Evolutionary conservation across 306 rosid genomes (phyloP).

Genomic region (Sechiopsis laciniata): DNA sequence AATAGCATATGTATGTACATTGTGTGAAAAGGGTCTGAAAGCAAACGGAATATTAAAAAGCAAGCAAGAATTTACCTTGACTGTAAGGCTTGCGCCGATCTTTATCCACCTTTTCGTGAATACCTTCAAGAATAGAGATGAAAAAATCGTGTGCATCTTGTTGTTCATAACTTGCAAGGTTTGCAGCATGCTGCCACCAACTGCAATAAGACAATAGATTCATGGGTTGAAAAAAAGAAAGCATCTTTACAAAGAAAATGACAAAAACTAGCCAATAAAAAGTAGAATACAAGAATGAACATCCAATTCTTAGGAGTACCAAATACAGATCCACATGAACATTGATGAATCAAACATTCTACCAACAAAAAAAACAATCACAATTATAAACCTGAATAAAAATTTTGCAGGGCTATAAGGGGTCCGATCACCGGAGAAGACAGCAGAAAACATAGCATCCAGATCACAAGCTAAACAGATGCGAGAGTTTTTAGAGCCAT

Average conservation of each 20-base stretch:
- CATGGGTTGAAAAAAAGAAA: background rate
- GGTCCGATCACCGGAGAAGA: conserved; percentile 66
- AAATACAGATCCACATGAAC: background rate
- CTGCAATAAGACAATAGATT: conserved; percentile 33
- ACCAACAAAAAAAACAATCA: background rate
- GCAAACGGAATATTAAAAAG: conserved; percentile 3
- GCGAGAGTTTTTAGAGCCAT: conserved; percentile 34
- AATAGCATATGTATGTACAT: background rate
- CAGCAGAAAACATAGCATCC: conserved; percentile 73
- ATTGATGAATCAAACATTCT: conserved; percentile 11
- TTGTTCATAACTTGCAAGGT: conserved; percentile 90
- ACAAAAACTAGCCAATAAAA: conserved; percentile 4
- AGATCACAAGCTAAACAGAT: conserved; percentile 79
- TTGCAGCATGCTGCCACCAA: conserved; percentile 99
- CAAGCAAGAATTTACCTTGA: conserved; percentile 52
- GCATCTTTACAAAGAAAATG: background rate
- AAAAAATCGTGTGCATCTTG: conserved; percentile 98
- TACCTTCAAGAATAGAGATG: conserved; percentile 94
- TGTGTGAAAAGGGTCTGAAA: conserved; percentile 16
- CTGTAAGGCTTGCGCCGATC: conserved; percentile 55
- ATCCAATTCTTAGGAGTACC: background rate
- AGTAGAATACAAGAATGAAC: too few species aligned
- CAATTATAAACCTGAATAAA: conserved; percentile 56
- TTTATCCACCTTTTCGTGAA: conserved; percentile 82
- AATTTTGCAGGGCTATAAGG: conserved; percentile 95